A percentile compares a stretch with the other conserved stretches of the same genome.
phyloP scores from a whole-genome alignment of 495 filamentous ascomycete genomes.

The Clohesyomyces aquaticus region DNA sequence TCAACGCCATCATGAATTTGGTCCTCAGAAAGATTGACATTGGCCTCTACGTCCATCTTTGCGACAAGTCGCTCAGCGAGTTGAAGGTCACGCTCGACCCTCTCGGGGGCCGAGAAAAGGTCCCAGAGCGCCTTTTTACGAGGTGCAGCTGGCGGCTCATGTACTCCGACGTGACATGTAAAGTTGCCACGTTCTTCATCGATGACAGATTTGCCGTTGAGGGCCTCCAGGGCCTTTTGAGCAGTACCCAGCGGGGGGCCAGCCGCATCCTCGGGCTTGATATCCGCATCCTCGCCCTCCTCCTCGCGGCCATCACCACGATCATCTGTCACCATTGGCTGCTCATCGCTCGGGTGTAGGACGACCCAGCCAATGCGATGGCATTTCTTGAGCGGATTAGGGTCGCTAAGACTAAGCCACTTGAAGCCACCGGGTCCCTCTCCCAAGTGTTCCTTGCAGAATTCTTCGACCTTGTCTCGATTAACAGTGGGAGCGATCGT shows the following conservation, averaged over 20 bases:
- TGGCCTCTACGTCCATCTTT: slow-evolving; percentile 82
- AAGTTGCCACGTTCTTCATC: slow-evolving; percentile 93
- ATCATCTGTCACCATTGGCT: slow-evolving; percentile 57
- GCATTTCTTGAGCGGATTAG: slow-evolving; percentile 93
- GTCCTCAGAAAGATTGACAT: slow-evolving; percentile 40
- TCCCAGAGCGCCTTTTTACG: slow-evolving; percentile 98
- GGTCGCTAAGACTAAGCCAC: slow-evolving; percentile 91
- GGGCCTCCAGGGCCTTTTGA: slow-evolving; percentile 83
- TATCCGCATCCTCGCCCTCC: slow-evolving; percentile 64
- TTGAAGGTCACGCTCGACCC: slow-evolving; percentile 81
- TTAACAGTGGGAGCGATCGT: slow-evolving; percentile 96
- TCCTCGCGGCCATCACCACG: slow-evolving; percentile 65
- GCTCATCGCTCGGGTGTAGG: slow-evolving; percentile 76
- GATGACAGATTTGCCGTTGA: slow-evolving; percentile 95
- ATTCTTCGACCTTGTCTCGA: slow-evolving; percentile 87
- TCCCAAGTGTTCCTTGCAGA: slow-evolving; percentile 88
- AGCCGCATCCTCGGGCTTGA: slow-evolving; percentile 52
- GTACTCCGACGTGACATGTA: slow-evolving; percentile 93
- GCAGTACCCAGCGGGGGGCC: slow-evolving; percentile 55
- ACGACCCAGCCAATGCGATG: slow-evolving; percentile 99
- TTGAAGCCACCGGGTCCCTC: slow-evolving; percentile 86
- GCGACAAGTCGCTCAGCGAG: slow-evolving; percentile 73
- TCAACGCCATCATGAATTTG: slow-evolving; percentile 62
- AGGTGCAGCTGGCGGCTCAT: slow-evolving; percentile 80
- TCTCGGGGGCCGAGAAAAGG: slow-evolving; percentile 86